Base-by-base conservation (phyloP, 179 eudicot genomes). In the Actinidia arguta region DNA sequence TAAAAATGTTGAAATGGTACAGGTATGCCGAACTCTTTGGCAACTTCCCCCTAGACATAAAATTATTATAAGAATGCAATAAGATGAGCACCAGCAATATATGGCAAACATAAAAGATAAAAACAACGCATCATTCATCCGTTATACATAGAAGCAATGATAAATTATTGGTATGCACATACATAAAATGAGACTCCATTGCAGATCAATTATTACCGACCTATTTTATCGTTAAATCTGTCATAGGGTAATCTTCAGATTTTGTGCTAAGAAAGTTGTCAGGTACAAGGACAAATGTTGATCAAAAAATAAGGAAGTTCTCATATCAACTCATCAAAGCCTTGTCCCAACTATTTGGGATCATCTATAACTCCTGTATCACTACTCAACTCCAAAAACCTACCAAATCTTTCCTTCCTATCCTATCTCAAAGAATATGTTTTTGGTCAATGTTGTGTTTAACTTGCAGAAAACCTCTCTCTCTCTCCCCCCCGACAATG, bases 21-120 rank as follows among this genome's bases (percentile, higher is more conserved):
- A 25, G 98, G 98, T 68, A 95, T 82, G 50, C 98, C 98, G 83
- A 92, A 90, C 81, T 95, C 98, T 84, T 95, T 94, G 48, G 96
- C 98, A 79, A 95, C 92, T 78, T 94, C 98, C 82, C 92, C 98
- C 98, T 95, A 89, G 9, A 82, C 24, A 80, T 50, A 59, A 36
- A 66, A 44, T 78, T 44, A 42, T 20, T 58, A 62, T 73, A 48
- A 39, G 6, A 27, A 48, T 24, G 36, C 31, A 55, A 24, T 31
- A 55, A 46, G 24, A 42, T 71, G 52, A 56, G 64, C 78, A 73
- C 14, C 55, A 59, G 36, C 63, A 54, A 80, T 72, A 48, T 39
- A 18, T 4, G 54, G n/a, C 31, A 16, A 10, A 20, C 47, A 36
- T 4, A 36, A 16, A 10, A 7, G 22, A 61, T 22, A 31, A 42